Evolutionary conservation across 169 alveolate species (phyloP).

Genomic region (Plasmodium adleri): DNA sequence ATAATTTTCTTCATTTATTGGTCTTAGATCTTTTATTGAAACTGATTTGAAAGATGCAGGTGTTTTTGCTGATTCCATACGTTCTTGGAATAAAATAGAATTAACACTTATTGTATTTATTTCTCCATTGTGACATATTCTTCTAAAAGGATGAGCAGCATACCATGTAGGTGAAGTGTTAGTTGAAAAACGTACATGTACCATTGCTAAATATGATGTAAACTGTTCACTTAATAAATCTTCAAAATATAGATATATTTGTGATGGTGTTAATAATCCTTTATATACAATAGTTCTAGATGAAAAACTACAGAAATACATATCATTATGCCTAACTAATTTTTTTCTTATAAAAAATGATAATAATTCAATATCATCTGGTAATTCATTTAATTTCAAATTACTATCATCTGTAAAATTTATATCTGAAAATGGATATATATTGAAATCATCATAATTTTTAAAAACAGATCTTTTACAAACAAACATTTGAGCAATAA

Average conservation of each 20-base stretch:
- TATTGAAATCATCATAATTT: conserved; percentile 70
- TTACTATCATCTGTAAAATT: conserved; percentile 64
- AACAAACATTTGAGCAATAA: conserved; percentile 81
- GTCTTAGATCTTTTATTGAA: conserved; percentile 62
- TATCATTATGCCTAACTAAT: conserved; percentile 64
- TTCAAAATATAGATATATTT: conserved; percentile 66
- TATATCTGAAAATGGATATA: conserved; percentile 63
- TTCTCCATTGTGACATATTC: conserved; percentile 81
- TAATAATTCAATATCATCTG: conserved; percentile 70
- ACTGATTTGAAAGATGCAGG: conserved; percentile 67
- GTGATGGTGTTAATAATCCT: conserved; percentile 76
- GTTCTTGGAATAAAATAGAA: conserved; percentile 55
- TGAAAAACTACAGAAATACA: conserved; percentile 76
- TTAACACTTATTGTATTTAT: conserved; percentile 79
- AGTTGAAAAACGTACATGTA: conserved; percentile 74
- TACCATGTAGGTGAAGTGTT: conserved; percentile 78
- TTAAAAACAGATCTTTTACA: conserved; percentile 74
- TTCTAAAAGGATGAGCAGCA: conserved; percentile 77
- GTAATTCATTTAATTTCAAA: conserved; percentile 35
- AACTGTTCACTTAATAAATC: conserved; percentile 75
- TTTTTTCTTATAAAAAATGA: conserved; percentile 73
- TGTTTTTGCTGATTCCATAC: conserved; percentile 59
- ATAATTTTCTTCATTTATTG: conserved; percentile 75
- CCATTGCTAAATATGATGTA: conserved; percentile 75
- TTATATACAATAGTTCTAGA: conserved; percentile 78